Base-by-base conservation (phyloP, 768 basidiomycete genomes). In the Imleria badia region DNA sequence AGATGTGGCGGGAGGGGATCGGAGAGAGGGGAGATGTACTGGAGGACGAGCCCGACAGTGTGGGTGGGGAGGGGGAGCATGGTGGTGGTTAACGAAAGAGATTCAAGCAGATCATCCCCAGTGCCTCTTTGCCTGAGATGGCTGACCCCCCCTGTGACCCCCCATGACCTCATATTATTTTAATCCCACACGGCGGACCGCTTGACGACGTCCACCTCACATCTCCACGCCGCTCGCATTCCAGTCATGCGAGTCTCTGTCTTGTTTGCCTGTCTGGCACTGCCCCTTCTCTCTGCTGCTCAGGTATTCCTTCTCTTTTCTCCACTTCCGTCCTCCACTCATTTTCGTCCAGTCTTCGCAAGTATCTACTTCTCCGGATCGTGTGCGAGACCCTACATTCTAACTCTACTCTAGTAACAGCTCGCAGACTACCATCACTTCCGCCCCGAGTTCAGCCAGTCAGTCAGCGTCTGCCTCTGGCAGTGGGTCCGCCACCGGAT, bases 1-100 rank as follows among this genome's bases (percentile, higher is more conserved):
- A 89, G 76, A 66, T 86, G 79, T 0, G 76, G 72, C 1, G 88
- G 87, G 36, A 91, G 67, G 1, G 77, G 75, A n/a, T 69, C 69
- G 17, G 68, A 61, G 43, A 83, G 75, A 5, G 82, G 79, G 33
- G 74, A 73, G 55, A 89, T 81, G 66, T 84, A 82, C 59, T 81
- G 76, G 30, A 89, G 79, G 39, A 84, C 61, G 57, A 78, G 66
- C 42, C 76, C 65, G 52, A 86, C 68, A 9, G 75, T 61, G 46
- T 76, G 72, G 7, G 72, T 48, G 17, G 68, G 71, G 14, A 72
- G 55, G 29, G 73, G 66, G 29, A 62, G 48, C 77, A 80, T 79
- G 26, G 26, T 26, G 26, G 17, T 47, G 22, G 30, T 20, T 3
- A 38, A 34, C 38, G 15, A 12, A 43, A 45, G 33, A 44, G 26